Conservation (phyloP, 306 rosid genomes). For the Alnus glutinosa region DNA sequence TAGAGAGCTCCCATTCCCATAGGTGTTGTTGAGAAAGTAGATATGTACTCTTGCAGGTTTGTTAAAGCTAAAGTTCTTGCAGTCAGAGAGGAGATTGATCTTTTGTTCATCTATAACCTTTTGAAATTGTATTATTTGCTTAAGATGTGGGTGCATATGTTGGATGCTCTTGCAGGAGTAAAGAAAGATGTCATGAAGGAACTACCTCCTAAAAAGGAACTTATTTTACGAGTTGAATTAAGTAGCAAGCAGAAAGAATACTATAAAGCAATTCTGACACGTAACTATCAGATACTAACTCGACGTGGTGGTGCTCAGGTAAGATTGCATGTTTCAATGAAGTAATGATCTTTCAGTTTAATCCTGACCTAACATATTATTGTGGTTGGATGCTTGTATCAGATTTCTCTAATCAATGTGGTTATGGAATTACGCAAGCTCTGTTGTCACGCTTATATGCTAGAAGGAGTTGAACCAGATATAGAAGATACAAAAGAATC, state of each 20-base stretch:
- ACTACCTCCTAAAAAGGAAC: slow-evolving; percentile 96
- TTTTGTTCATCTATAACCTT: slow-evolving; percentile 7
- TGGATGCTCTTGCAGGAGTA: slow-evolving; percentile 69
- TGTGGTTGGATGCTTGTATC: slow-evolving; percentile 38
- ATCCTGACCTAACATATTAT: slow-evolving; percentile 8
- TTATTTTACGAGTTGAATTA: slow-evolving; percentile 86
- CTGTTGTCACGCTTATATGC: slow-evolving; percentile 96
- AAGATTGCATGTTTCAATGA: slow-evolving; percentile 29
- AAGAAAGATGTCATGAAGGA: slow-evolving; percentile 99
- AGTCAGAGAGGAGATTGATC: slow-evolving; percentile 7
- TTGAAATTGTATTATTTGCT: background rate
- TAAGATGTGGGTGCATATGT: slow-evolving; percentile 19
- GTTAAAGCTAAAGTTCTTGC: slow-evolving; percentile 8
- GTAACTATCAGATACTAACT: slow-evolving; percentile 92
- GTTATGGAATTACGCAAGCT: slow-evolving; percentile 99
- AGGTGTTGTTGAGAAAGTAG: slow-evolving; percentile 10
- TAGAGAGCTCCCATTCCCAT: slow-evolving; percentile 1
- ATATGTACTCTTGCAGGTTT: slow-evolving; percentile 18
- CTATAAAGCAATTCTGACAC: slow-evolving; percentile 95
- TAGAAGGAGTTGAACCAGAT: slow-evolving; percentile 98
- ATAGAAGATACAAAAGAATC: slow-evolving; percentile 80
- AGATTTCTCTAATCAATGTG: slow-evolving; percentile 98
- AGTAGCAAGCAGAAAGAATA: slow-evolving; percentile 96
- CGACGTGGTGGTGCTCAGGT: slow-evolving; percentile 99
- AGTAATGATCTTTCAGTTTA: slow-evolving; percentile 18